Evolutionary conservation across 1,284 basidiomycete species (phyloP).

Genomic region (Athelia psychrophila): DNA sequence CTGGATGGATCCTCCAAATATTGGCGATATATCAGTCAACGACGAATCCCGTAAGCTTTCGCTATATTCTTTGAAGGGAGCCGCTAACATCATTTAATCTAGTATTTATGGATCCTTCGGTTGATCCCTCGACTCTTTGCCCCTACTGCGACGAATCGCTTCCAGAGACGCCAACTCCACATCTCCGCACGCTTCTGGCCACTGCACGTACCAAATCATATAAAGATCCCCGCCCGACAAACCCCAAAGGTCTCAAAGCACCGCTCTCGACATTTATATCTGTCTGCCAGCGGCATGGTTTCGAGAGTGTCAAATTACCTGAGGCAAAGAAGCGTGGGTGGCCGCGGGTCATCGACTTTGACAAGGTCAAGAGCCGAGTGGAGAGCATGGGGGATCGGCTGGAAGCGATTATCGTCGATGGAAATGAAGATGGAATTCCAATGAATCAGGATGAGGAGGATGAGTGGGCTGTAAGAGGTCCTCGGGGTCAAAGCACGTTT

Average conservation of each 20-base stretch:
- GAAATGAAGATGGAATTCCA: conserved; percentile 19
- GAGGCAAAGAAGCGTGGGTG: conserved; percentile 66
- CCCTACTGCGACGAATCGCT: conserved; percentile 75
- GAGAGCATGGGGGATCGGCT: conserved; percentile 42
- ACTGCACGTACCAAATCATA: conserved; percentile 48
- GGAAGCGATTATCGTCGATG: conserved; percentile 49
- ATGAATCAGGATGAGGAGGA: conserved; percentile 9
- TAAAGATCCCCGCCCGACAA: conserved; percentile 62
- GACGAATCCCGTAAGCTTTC: conserved; percentile 23
- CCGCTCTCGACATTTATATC: conserved; percentile 57
- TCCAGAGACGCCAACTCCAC: conserved; percentile 58
- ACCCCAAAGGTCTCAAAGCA: conserved; percentile 65
- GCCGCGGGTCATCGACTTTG: conserved; percentile 72
- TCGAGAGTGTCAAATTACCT: conserved; percentile 69
- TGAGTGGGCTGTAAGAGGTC: conserved; percentile 21
- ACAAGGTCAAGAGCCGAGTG: conserved; percentile 48
- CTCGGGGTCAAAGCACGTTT: conserved; percentile 55
- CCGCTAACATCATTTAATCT: conserved; percentile 17
- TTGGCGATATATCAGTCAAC: conserved; percentile 5
- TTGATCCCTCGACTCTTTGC: conserved; percentile 66
- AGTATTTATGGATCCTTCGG: conserved; percentile 40
- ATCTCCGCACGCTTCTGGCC: conserved; percentile 52
- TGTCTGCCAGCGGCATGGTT: conserved; percentile 73
- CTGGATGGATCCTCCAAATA: conserved; percentile 3
- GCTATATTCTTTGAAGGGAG: conserved; percentile 1